Evolutionary conservation across 73 alveolate genomes (phyloP).

Genomic region (Blepharisma japonicum): DNA sequence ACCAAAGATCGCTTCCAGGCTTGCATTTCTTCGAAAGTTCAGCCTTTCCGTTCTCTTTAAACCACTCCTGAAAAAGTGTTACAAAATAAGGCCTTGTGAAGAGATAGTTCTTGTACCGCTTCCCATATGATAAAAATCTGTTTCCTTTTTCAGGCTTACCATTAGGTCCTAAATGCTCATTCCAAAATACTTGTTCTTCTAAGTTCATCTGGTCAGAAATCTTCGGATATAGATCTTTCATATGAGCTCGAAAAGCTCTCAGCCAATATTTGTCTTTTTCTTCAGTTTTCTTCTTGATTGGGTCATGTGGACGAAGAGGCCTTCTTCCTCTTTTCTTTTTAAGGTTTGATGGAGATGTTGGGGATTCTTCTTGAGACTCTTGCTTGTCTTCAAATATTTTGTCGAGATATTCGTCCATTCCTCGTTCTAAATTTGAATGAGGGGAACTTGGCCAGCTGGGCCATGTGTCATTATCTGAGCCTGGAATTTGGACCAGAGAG

Average conservation of each 20-base stretch:
- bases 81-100: conserved; percentile 11
- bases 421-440: background rate
- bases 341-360: background rate
- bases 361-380: background rate
- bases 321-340: conserved; percentile 28
- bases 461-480: conserved; percentile 30
- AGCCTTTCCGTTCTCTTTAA: conserved; percentile 1
- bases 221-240: background rate
- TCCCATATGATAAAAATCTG: conserved; percentile 13
- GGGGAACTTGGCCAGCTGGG: conserved; percentile 24
- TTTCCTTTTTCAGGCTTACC: conserved; percentile 27
- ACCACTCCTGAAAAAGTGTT: conserved; percentile 18
- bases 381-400: background rate
- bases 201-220: background rate
- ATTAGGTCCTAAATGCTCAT: conserved; percentile 6
- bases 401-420: conserved; percentile 23
- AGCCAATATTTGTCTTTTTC: conserved; percentile 27
- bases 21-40: conserved; percentile 17
- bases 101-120: background rate
- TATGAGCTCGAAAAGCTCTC: background rate
- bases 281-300: conserved; percentile 28
- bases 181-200: conserved; percentile 21
- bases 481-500: too few relatives aligned
- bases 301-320: conserved; percentile 23
- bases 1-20: conserved; percentile 29